A percentile compares a stretch with the other conserved stretches of the same genome.
phyloP scores from a whole-genome alignment of 2,329 filamentous ascomycete genomes.

The Scytalidium sp. region DNA sequence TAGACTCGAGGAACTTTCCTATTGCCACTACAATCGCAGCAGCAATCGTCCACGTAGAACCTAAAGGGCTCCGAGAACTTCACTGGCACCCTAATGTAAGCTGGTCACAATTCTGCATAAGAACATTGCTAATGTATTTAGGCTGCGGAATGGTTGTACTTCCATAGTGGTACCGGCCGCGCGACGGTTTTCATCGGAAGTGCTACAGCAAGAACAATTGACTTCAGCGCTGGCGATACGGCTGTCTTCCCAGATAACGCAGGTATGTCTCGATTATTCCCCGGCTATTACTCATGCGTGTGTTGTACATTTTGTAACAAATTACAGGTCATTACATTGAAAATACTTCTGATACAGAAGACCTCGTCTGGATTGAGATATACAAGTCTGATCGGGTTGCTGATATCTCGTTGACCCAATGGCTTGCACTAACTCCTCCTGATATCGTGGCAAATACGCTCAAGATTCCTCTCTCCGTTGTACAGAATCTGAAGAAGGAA shows the following conservation, averaged over 20 bases:
- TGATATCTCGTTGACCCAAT: conserved; percentile 66
- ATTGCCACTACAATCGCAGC: conserved; percentile 64
- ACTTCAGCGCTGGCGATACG: conserved; percentile 65
- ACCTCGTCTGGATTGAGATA: conserved; percentile 66
- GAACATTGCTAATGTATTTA: too few relatives aligned
- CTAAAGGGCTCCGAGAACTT: conserved; percentile 60
- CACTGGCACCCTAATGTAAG: conserved; percentile 69
- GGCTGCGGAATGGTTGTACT: conserved; percentile 71
- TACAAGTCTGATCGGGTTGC: conserved; percentile 66
- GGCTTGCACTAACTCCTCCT: conserved; percentile 64
- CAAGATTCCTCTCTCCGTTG: conserved; percentile 55
- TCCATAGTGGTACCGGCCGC: conserved; percentile 58
- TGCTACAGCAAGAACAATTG: conserved; percentile 60
- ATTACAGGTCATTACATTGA: conserved; percentile 67
- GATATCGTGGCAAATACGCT: conserved; percentile 59
- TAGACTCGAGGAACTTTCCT: conserved; percentile 67
- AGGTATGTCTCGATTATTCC: conserved; percentile 29
- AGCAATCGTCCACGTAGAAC: conserved; percentile 61
- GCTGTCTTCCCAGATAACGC: conserved; percentile 66
- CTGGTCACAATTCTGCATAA: conserved; percentile 2
- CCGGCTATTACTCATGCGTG: too few relatives aligned
- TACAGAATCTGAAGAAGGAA: conserved; percentile 57
- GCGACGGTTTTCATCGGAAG: conserved; percentile 65
- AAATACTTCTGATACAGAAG: conserved; percentile 61
- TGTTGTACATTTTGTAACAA: too few relatives aligned